A percentile compares a stretch with the other conserved stretches of the same genome.
Conservation (phyloP, 2,329 filamentous ascomycete genomes). For the Fusarium miscanthi region DNA sequence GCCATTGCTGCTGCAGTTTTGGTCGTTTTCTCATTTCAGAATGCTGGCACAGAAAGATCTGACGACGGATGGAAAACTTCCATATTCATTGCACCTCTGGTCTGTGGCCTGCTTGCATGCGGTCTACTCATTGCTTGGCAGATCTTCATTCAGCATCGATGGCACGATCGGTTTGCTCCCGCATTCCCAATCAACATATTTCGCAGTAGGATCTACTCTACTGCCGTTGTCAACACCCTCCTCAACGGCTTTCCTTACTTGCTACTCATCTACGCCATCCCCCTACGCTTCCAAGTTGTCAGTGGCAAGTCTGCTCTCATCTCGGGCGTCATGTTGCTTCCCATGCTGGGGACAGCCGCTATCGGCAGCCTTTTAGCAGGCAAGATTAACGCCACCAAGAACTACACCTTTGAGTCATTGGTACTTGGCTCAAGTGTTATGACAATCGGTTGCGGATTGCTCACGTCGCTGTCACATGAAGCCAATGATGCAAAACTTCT, state of each 20-base stretch:
- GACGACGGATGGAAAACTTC: constrained; percentile 56
- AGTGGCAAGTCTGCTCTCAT: constrained; percentile 58
- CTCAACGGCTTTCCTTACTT: constrained; percentile 63
- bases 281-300: constrained; percentile 62
- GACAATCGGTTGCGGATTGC: constrained; percentile 59
- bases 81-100: constrained; percentile 48
- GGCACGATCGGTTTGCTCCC: constrained; percentile 47
- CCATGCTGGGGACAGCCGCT: constrained; percentile 62
- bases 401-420: constrained; percentile 58
- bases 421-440: constrained; percentile 56
- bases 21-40: constrained; percentile 69
- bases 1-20: constrained; percentile 65
- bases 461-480: constrained; percentile 52
- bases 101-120: constrained; percentile 46
- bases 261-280: constrained; percentile 61
- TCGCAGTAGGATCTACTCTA: constrained; percentile 58
- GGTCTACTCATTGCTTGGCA: constrained; percentile 47
- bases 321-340: constrained; percentile 63
- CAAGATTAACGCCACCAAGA: constrained; percentile 54
- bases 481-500: constrained; percentile 58
- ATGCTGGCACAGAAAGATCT: constrained; percentile 52
- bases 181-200: constrained; percentile 63
- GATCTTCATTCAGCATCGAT: constrained; percentile 38
- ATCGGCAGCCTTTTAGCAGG: constrained; percentile 58
- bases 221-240: constrained; percentile 57